These are phyloP conservation scores for Tricharina praecox DNA, from an alignment of 495 filamentous ascomycete species.

Conservation along the genomic window DNA sequence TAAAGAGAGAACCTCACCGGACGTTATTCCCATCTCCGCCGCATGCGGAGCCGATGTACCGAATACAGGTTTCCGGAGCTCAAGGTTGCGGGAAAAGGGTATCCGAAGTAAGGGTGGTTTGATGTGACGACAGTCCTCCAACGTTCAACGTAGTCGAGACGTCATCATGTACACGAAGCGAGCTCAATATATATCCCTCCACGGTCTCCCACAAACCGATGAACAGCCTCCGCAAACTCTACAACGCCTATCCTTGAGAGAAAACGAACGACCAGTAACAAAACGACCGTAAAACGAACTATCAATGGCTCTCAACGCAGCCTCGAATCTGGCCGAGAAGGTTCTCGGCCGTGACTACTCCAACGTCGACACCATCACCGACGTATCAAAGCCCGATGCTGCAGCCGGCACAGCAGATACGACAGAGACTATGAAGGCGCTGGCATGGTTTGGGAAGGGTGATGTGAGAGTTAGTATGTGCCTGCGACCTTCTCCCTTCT, in stretches of 20 bases:
- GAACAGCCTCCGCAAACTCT: too few species aligned
- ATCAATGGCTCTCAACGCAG: conserved; percentile 9
- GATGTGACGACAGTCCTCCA: too few species aligned
- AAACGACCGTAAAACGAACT: too few species aligned
- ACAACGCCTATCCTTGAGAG: too few species aligned
- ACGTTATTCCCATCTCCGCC: too few species aligned
- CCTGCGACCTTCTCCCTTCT: too few species aligned
- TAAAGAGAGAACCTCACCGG: too few species aligned
- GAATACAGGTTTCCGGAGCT: too few species aligned
- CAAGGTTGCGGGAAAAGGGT: too few species aligned
- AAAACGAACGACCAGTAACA: too few species aligned
- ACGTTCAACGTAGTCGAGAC: neutral
- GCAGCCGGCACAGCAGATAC: conserved; percentile 7
- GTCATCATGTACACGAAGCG: neutral
- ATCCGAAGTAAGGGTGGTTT: too few species aligned
- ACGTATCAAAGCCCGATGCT: conserved; percentile 6
- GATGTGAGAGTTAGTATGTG: conserved; percentile 39
- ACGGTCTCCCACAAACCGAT: neutral
- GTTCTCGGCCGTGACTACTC: neutral
- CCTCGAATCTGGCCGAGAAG: conserved; percentile 11
- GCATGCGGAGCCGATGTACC: too few species aligned
- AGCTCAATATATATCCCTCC: neutral
- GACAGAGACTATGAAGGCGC: conserved; percentile 38
- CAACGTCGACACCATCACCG: neutral
- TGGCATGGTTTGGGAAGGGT: conserved; percentile 55